phyloP scores from a whole-genome alignment of 768 basidiomycete genomes.

The Tricholoma flavovirens region DNA sequence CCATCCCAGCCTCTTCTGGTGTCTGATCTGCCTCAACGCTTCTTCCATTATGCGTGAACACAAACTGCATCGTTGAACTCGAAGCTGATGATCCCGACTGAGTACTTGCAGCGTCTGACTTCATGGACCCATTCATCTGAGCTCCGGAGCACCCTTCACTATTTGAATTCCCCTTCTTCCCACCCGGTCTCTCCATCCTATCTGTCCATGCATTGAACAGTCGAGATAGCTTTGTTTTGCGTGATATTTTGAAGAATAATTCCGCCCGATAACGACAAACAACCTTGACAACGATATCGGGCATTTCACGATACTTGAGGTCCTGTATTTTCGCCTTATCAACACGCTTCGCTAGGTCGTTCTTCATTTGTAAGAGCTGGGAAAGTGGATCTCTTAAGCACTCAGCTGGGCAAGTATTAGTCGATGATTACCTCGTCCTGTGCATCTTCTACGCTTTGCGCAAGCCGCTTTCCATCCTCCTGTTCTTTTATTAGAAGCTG shows the following conservation, averaged over 20 bases:
- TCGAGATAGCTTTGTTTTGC: constrained; percentile 80
- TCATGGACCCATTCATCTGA: constrained; percentile 45
- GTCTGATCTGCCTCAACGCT: constrained; percentile 78
- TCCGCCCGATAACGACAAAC: constrained; percentile 86
- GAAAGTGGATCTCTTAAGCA: constrained; percentile 4
- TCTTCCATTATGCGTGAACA: constrained; percentile 81
- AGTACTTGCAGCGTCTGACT: constrained; percentile 43
- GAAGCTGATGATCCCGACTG: constrained; percentile 34
- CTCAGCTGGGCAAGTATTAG: constrained; percentile 3
- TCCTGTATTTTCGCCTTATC: constrained; percentile 78
- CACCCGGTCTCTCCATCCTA: constrained; percentile 64
- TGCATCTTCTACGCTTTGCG: constrained; percentile 78
- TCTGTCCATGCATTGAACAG: constrained; percentile 87
- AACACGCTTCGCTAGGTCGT: constrained; percentile 72
- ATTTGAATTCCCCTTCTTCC: constrained; percentile 38
- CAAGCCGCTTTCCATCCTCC: constrained; percentile 82
- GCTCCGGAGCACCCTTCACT: constrained; percentile 23
- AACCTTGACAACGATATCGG: constrained; percentile 88
- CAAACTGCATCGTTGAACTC: constrained; percentile 60
- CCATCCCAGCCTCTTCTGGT: constrained; percentile 82
- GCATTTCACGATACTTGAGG: constrained; percentile 76
- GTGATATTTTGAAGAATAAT: constrained; percentile 88
- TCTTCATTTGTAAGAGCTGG: constrained; percentile 77
- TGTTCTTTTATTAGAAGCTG: constrained; percentile 27
- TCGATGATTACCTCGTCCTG: constrained; percentile 63